phyloP scores from a whole-genome alignment of 202 grass and related monocot genomes.

The Carex arenaria region DNA sequence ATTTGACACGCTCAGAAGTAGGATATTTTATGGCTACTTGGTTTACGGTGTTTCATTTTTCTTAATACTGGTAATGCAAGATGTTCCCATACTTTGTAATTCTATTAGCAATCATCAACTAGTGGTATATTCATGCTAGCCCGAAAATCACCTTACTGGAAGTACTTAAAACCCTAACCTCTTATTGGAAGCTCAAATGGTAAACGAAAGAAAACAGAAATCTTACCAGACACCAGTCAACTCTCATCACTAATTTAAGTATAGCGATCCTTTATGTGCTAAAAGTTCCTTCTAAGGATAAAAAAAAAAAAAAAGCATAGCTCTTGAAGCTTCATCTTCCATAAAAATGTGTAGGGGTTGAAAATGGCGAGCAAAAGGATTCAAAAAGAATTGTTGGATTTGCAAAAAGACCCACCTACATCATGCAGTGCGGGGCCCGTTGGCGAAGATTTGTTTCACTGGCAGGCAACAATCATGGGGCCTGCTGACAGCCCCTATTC shows the following conservation, averaged over 20 bases:
- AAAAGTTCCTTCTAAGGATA: not conserved
- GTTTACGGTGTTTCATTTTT: not conserved
- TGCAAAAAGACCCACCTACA: constrained; percentile 79
- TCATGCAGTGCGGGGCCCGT: constrained; percentile 83
- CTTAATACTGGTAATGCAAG: not conserved
- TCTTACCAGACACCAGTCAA: not conserved
- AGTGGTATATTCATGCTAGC: not conserved
- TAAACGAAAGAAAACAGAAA: not conserved
- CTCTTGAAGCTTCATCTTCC: not conserved
- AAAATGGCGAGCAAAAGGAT: constrained; percentile 91
- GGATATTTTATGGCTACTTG: not conserved
- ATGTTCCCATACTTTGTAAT: not conserved
- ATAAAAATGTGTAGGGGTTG: constrained; percentile 1
- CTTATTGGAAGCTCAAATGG: not conserved
- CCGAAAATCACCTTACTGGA: not conserved
- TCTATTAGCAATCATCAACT: not conserved
- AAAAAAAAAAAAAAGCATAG: not conserved
- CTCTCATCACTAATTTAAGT: not conserved
- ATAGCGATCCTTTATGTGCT: not conserved
- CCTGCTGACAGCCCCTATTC: constrained; percentile 74
- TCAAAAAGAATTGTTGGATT: constrained; percentile 84
- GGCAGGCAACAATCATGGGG: constrained; percentile 92
- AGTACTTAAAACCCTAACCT: not conserved
- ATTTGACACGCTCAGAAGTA: not conserved
- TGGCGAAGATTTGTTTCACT: constrained; percentile 77